Percentiles rank a stretch among this genome's conserved stretches.
These are phyloP conservation scores for Fraxinus sp. DNA, from an alignment of 305 asterid species.

Conservation along the genomic window DNA sequence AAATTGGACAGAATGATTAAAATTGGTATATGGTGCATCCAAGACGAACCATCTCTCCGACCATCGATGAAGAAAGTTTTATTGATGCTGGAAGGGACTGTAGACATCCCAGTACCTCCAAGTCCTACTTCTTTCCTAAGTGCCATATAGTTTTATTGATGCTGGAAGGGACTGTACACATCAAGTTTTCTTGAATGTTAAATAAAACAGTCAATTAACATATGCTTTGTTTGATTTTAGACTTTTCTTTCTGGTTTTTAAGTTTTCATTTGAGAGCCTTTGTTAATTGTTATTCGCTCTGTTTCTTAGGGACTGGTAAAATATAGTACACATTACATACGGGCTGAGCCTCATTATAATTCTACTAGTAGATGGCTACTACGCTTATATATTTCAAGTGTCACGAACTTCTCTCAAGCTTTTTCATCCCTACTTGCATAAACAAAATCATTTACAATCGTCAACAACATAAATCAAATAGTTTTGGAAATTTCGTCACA, in stretches of 20 bases:
- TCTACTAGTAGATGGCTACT: neutral
- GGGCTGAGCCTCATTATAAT: too few species aligned
- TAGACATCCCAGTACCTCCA: slow-evolving; percentile 51
- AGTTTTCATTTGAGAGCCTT: neutral
- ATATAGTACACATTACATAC: neutral
- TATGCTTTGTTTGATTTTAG: neutral
- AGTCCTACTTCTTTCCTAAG: slow-evolving; percentile 43
- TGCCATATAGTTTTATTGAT: slow-evolving; percentile 11
- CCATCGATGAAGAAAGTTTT: slow-evolving; percentile 55
- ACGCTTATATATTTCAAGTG: neutral
- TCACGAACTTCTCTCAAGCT: too few species aligned
- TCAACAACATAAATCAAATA: too few species aligned
- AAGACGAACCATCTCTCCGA: slow-evolving; percentile 40
- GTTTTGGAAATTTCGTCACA: too few species aligned
- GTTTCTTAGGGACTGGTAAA: neutral
- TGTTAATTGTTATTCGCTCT: neutral
- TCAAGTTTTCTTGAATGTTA: neutral
- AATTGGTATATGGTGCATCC: slow-evolving; percentile 40
- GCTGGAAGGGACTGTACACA: neutral
- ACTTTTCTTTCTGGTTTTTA: neutral
- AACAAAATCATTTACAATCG: too few species aligned
- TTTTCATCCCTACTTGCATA: too few species aligned
- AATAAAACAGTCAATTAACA: neutral
- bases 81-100: slow-evolving; percentile 55
- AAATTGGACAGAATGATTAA: slow-evolving; percentile 36